phyloP scores from a whole-genome alignment of 2,329 filamentous ascomycete species.

The Oidium heveae region DNA sequence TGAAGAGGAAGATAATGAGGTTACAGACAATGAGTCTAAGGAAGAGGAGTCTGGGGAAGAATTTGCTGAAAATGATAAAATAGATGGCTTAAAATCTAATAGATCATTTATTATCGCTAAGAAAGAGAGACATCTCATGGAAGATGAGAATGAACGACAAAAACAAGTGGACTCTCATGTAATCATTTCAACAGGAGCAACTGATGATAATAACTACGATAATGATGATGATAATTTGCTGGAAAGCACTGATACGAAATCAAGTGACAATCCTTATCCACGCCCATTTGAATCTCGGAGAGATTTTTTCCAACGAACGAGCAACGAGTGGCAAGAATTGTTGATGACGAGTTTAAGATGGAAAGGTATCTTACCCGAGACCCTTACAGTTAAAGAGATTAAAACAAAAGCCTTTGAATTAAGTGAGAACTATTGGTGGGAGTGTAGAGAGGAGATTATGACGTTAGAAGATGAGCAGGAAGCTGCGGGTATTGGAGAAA shows the following conservation, averaged over 20 bases:
- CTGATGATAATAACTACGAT: slow-evolving; percentile 8
- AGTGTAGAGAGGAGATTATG: slow-evolving; percentile 79
- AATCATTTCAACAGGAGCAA: slow-evolving; percentile 17
- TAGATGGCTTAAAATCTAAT: too few species aligned
- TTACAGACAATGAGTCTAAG: slow-evolving; percentile 19
- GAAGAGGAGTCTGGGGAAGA: slow-evolving; percentile 22
- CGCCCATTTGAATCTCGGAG: slow-evolving; percentile 55
- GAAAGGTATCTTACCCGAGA: slow-evolving; percentile 39
- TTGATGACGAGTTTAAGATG: slow-evolving; percentile 51
- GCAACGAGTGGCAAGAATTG: slow-evolving; percentile 72
- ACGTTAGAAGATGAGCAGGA: slow-evolving; percentile 89
- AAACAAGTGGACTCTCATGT: slow-evolving; percentile 28
- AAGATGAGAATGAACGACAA: slow-evolving; percentile 19
- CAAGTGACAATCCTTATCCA: slow-evolving; percentile 5
- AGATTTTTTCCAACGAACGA: slow-evolving; percentile 78
- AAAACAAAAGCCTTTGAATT: slow-evolving; percentile 74
- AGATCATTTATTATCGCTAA: neutral
- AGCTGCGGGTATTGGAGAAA: slow-evolving; percentile 62
- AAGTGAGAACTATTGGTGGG: slow-evolving; percentile 97
- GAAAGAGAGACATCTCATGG: slow-evolving; percentile 14
- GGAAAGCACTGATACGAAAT: too few species aligned
- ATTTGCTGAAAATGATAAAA: slow-evolving; percentile 16
- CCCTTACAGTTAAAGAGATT: slow-evolving; percentile 65
- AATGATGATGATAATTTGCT: too few species aligned
- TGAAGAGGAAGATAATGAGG: slow-evolving; percentile 21